Conservation (phyloP, 768 basidiomycete species). For the Crassisporium funariophilum region DNA sequence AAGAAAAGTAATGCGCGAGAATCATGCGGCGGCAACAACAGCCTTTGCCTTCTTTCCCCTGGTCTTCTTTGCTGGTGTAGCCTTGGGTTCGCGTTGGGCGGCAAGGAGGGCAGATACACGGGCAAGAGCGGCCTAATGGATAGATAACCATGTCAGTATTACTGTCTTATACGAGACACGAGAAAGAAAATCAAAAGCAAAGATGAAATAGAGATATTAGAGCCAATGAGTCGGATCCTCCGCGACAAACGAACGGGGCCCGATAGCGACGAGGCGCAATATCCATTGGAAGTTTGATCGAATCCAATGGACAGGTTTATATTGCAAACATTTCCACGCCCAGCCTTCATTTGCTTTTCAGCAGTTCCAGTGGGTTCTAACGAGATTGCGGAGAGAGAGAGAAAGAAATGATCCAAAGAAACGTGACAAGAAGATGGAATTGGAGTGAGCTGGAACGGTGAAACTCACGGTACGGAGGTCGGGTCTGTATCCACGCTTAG, state of each 20-base stretch:
- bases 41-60: conserved; percentile 67
- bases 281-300: conserved; percentile 64
- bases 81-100: conserved; percentile 72
- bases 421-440: conserved; percentile 14
- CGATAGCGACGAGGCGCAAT: conserved; percentile 80
- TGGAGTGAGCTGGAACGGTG: conserved; percentile 6
- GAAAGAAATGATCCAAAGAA: conserved; percentile 10
- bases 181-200: conserved; percentile 15
- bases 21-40: conserved; percentile 24
- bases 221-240: conserved; percentile 72
- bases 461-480: conserved; percentile 74
- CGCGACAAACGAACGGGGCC: conserved; percentile 66
- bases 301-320: conserved; percentile 52
- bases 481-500: conserved; percentile 73
- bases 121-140: conserved; percentile 66
- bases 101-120: conserved; percentile 74
- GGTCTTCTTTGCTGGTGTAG: conserved; percentile 64
- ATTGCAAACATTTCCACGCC: conserved; percentile 95
- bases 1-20: conserved; percentile 27
- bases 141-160: conserved; percentile 31
- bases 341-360: conserved; percentile 72
- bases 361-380: conserved; percentile 89
- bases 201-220: conserved; percentile 46
- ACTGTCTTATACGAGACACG: conserved; percentile 5
- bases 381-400: conserved; percentile 63